Percentiles rank a stretch among this genome's conserved stretches.
phyloP scores from a whole-genome alignment of 257 asterid species.

The Orobanche coerulescens region DNA sequence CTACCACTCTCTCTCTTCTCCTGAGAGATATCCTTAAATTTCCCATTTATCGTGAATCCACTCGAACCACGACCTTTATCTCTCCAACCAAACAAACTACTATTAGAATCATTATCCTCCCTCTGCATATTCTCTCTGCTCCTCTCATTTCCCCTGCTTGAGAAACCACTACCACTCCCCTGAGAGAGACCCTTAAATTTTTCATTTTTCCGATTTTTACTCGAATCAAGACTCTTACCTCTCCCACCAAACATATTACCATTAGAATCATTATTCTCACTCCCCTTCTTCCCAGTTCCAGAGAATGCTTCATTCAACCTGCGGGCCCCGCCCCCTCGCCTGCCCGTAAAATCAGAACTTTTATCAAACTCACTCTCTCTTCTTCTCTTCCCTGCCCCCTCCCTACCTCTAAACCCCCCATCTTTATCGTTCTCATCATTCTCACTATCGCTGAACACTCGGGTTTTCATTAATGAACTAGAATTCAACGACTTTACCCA shows the following conservation, averaged over 20 bases:
- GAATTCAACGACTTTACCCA: constrained; percentile 88
- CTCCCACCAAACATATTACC: constrained; percentile 30
- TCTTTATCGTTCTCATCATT: constrained; percentile 29
- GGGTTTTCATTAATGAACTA: constrained; percentile 42
- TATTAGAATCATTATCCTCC: constrained; percentile 4
- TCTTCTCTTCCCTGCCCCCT: constrained; percentile 42
- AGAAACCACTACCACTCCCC: not conserved
- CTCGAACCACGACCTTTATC: constrained; percentile 28
- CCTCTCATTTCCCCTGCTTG: constrained; percentile 15
- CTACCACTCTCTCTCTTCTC: constrained; percentile 20
- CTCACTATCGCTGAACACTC: constrained; percentile 57
- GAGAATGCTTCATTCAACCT: constrained; percentile 17
- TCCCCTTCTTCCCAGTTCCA: constrained; percentile 16
- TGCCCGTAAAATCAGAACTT: constrained; percentile 27
- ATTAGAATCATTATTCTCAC: constrained; percentile 1
- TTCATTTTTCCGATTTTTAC: constrained; percentile 34
- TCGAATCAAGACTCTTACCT: constrained; percentile 27
- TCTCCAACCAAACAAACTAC: constrained; percentile 29
- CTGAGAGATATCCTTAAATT: constrained; percentile 24
- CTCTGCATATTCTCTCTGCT: no score
- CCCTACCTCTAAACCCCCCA: constrained; percentile 33
- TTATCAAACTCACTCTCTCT: constrained; percentile 29
- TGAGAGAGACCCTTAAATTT: constrained; percentile 26
- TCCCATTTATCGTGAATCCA: constrained; percentile 36
- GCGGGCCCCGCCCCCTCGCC: constrained; percentile 32